phyloP scores from a whole-genome alignment of 306 rosid species.

The Quercus alba region DNA sequence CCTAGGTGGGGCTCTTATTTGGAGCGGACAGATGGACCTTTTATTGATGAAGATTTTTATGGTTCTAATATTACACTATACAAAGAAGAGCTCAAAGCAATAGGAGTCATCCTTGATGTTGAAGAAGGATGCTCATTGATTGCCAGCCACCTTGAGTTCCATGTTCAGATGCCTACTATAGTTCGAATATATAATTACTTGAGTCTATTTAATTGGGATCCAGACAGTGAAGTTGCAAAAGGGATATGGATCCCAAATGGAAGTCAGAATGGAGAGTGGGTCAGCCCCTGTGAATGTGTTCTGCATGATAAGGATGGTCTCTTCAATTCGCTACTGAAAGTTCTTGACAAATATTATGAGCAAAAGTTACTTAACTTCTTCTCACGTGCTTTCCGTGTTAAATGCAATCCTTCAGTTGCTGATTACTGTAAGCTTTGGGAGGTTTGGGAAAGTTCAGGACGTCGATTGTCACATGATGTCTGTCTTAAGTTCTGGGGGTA shows the following conservation, averaged over 20 bases:
- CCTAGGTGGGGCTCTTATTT: slow-evolving; percentile 35
- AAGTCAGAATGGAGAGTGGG: slow-evolving; percentile 38
- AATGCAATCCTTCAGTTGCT: slow-evolving; percentile 35
- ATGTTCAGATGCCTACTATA: slow-evolving; percentile 27
- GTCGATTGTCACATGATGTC: slow-evolving; percentile 29
- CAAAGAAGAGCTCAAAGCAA: slow-evolving; percentile 43
- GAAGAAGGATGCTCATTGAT: slow-evolving; percentile 40
- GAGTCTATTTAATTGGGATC: slow-evolving; percentile 35
- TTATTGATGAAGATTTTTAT: slow-evolving; percentile 53
- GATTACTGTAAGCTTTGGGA: slow-evolving; percentile 64
- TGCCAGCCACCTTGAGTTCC: slow-evolving; percentile 38
- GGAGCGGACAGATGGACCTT: slow-evolving; percentile 60
- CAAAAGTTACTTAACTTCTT: slow-evolving; percentile 39
- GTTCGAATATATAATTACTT: slow-evolving; percentile 47
- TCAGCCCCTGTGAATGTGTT: slow-evolving; percentile 44
- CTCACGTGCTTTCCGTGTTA: slow-evolving; percentile 35
- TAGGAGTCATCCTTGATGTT: slow-evolving; percentile 49
- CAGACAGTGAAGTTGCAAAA: slow-evolving; percentile 27
- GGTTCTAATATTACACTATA: slow-evolving; percentile 39
- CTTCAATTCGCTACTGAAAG: slow-evolving; percentile 42
- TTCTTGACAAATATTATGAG: slow-evolving; percentile 38
- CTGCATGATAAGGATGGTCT: slow-evolving; percentile 50
- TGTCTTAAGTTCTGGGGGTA: slow-evolving; percentile 67
- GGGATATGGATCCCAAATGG: slow-evolving; percentile 60
- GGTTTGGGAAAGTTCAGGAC: slow-evolving; percentile 51